Conservation (phyloP, 2,329 filamentous ascomycete genomes). For the Sordariomycetes sp. region DNA sequence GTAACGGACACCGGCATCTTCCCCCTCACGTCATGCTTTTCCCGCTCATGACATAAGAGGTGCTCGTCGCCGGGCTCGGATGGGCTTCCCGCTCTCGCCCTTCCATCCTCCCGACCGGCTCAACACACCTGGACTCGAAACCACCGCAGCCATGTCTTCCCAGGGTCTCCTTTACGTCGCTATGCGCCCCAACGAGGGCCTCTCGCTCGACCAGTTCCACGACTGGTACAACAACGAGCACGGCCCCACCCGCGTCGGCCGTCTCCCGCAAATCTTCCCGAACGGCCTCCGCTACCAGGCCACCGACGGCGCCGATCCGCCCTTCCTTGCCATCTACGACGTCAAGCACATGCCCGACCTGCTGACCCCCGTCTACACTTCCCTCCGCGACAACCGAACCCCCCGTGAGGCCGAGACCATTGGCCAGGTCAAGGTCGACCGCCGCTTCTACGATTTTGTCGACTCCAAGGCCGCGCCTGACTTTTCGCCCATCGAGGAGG, state of each 20-base stretch:
- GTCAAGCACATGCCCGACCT: conserved; percentile 62
- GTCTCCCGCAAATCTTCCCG: conserved; percentile 56
- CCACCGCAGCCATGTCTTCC: conserved; percentile 18
- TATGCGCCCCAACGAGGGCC: conserved; percentile 61
- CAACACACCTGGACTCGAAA: background rate
- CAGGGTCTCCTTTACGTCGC: conserved; percentile 73
- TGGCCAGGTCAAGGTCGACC: conserved; percentile 47
- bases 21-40: background rate
- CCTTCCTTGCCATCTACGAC: conserved; percentile 74
- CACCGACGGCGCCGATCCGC: conserved; percentile 46
- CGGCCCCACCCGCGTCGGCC: conserved; percentile 59
- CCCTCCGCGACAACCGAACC: conserved; percentile 44
- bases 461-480: conserved; percentile 37
- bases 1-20: background rate
- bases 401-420: conserved; percentile 39
- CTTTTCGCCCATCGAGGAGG: conserved; percentile 46
- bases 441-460: conserved; percentile 58
- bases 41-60: background rate
- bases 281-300: conserved; percentile 73
- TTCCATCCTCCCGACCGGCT: no score
- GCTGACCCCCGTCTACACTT: conserved; percentile 55
- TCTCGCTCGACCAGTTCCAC: conserved; percentile 61
- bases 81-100: background rate
- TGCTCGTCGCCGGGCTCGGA: background rate
- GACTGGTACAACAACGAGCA: conserved; percentile 95